Evolutionary conservation across 2,329 filamentous ascomycete genomes (phyloP), one percentile per base, ranked within the genome.

Genomic region (Ceratocystis destructans): DNA sequence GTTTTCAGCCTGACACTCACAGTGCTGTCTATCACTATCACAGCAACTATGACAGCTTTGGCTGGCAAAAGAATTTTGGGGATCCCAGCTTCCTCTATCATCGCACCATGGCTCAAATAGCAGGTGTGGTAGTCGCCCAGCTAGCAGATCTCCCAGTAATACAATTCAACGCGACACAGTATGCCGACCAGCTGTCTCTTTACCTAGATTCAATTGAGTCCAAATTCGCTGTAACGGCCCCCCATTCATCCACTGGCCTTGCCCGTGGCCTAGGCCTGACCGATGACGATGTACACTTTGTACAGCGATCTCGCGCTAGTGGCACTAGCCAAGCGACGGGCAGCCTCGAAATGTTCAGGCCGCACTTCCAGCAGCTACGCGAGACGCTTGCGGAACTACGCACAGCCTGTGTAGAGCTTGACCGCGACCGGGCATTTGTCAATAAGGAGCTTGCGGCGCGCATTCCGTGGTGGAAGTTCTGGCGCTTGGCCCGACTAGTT

Each of bases 11-110:
- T 6, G 75, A 75, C 28, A 67, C 70, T 0, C 72, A 75, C 1
- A 79, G 80, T 55, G 77, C 86, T 0, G 79, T 89, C 2, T 90
- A 90, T 73, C 87, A 90, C 72, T 96, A 96, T 75, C 91, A 96
- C 77, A 87, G 86, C 74, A 96, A 96, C 78, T 96, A 95, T 75
- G 91, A 96, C 74, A 90, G 86, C 72, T 94, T 91, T 74, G 79
- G 87, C 75, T 96, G 92, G 91, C 95, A 96, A 89, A 81, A 86
- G 65, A 83, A 81, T 28, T 94, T 83, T 69, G 90, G 89, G 53
- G 92, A 96, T 71, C 80, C 80, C 1, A 82, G 79, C 25, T 86
- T 84, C 66, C 77, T 81, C 59, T 89, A 90, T 71, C 88, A 90
- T 74, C 74, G 79, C 68, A 79, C 86, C 61, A 83, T 86, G 77